A percentile compares a stretch with the other conserved stretches of the same genome.
Evolutionary conservation across 352 stramenopile species (phyloP).

Genomic region (Thalassiosira oceanica): DNA sequence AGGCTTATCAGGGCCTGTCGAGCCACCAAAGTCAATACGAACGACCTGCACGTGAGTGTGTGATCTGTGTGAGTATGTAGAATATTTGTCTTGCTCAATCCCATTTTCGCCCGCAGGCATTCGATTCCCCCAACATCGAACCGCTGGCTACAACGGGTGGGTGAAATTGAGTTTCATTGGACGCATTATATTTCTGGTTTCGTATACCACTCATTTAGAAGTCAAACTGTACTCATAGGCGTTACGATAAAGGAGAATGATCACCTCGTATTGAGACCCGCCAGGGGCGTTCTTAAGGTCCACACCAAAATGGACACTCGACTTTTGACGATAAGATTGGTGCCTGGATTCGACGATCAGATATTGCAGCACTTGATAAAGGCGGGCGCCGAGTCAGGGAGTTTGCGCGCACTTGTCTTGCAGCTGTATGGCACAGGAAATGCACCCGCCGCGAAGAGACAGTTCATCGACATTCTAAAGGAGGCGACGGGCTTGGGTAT

Average conservation of each 20-base stretch:
- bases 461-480: slow-evolving; percentile 85
- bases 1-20: slow-evolving; percentile 90
- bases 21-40: slow-evolving; percentile 92
- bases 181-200: too few species aligned
- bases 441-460: slow-evolving; percentile 84
- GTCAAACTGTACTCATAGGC: too few species aligned
- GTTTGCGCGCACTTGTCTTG: slow-evolving; percentile 83
- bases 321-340: slow-evolving; percentile 87
- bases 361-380: slow-evolving; percentile 62
- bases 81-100: too few species aligned
- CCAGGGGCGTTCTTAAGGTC: slow-evolving; percentile 83
- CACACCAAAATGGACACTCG: slow-evolving; percentile 90
- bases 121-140: slow-evolving; percentile 93
- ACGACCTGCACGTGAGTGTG: slow-evolving; percentile 87
- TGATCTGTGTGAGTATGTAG: too few species aligned
- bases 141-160: slow-evolving; percentile 89
- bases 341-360: slow-evolving; percentile 78
- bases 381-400: slow-evolving; percentile 45
- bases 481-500: slow-evolving; percentile 84
- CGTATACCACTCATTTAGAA: too few species aligned
- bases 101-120: too few species aligned
- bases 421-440: slow-evolving; percentile 95
- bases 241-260: slow-evolving; percentile 89
- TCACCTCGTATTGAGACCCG: slow-evolving; percentile 86
- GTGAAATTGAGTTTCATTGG: too few species aligned